Evolutionary conservation across 2,329 filamentous ascomycete species (phyloP), one percentile per base, ranked within the genome.

Genomic region (Orbilia brochopaga): DNA sequence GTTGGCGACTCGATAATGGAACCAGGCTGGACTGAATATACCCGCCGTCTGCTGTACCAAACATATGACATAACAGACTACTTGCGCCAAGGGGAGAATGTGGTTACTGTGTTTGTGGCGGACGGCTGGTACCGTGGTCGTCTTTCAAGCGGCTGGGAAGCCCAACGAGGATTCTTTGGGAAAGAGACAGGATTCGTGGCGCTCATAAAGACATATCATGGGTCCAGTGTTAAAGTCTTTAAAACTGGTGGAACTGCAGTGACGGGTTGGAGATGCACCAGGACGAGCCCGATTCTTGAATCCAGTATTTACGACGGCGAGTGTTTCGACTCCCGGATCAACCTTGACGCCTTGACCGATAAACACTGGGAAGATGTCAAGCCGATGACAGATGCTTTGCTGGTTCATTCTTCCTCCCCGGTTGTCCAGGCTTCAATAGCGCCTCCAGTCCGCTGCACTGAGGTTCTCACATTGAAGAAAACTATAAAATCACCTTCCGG

Each of bases 31-130:
- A 70, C 66, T 0, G 66, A 70, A 37, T 70, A 70, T 37, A 63
- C 46, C 7, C 46, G 59, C 15, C 46, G 66, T 17, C 52, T 70
- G 30, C 19, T 62, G 7, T 70, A 59, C 23, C 66, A 70, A 21
- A 70, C 66, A 15, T 64, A 70, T 30, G 66, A 70, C 64, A 64
- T 70, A 10, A 70, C 66, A n/a, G 66, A 70, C 8, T 40, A 64
- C 19, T 53, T 70, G 5, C 24, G 64, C 48, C 27, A 19, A 13
- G 66, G 66, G 2, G 54, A 63, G 10, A 70, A 70, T 21, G 23
- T 51, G 0, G 37, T 70, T 30, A 52, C 55, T 15, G 59, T 70
- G 17, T 64, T 27, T 48, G 54, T 70, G 7, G 66, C 66, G 10
- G 66, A 70, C 15, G 66, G 66, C 1, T 70, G 66, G 66, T 70